phyloP scores from a whole-genome alignment of 352 stramenopile genomes.

The Phytopythium vexans region DNA sequence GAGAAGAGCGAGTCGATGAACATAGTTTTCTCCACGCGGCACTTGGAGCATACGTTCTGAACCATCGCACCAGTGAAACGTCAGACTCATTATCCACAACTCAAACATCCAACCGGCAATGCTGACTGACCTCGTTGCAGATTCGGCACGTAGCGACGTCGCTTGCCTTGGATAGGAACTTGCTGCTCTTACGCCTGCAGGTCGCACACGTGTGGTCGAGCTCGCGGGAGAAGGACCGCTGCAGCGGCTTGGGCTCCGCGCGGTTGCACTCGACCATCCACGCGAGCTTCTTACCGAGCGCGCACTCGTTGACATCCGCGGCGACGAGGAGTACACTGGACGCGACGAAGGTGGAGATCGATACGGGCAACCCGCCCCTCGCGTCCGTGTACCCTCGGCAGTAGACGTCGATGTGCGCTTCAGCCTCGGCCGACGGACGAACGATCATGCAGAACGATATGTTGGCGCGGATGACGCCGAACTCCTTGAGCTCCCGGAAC shows the following conservation, averaged over 20 bases:
- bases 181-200: slow-evolving; percentile 1
- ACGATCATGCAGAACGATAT: slow-evolving; percentile 7
- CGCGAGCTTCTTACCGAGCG: slow-evolving; percentile 18
- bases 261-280: slow-evolving; percentile 10
- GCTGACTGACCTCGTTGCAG: slow-evolving; percentile 4
- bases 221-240: not conserved
- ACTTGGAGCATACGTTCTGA: slow-evolving; percentile 7
- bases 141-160: not conserved
- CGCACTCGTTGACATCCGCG: slow-evolving; percentile 10
- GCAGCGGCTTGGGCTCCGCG: slow-evolving; percentile 5
- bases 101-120: too few species aligned
- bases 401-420: slow-evolving; percentile 2
- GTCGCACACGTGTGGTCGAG: not conserved
- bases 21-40: slow-evolving; percentile 5
- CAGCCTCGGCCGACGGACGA: not conserved
- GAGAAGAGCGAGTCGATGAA: not conserved
- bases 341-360: slow-evolving; percentile 7
- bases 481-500: slow-evolving; percentile 3
- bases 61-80: too few species aligned
- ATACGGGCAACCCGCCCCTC: slow-evolving; percentile 3
- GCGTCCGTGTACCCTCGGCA: slow-evolving; percentile 10
- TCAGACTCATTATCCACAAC: too few species aligned
- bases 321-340: slow-evolving; percentile 6
- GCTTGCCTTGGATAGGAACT: slow-evolving; percentile 1
- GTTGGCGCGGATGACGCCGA: slow-evolving; percentile 7